Percentiles rank a stretch among this genome's conserved stretches.
phyloP scores from a whole-genome alignment of 202 grass and related monocot genomes.

The Digitaria exilis region DNA sequence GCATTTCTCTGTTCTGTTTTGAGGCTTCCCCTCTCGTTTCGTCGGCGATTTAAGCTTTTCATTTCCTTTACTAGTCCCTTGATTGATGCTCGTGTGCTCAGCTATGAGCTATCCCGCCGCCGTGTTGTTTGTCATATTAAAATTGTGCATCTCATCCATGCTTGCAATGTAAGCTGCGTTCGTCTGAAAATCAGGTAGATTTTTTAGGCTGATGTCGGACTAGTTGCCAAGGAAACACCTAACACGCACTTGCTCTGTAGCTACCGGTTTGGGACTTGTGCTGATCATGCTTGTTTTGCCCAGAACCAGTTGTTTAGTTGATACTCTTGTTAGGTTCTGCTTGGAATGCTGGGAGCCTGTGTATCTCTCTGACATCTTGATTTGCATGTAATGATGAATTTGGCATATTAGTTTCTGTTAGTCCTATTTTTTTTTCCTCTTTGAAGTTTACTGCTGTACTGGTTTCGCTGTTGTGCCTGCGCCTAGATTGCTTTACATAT shows the following conservation, averaged over 20 bases:
- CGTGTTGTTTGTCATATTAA: neutral
- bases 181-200: neutral
- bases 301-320: neutral
- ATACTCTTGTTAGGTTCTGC: neutral
- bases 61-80: neutral
- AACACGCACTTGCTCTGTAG: neutral
- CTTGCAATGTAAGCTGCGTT: neutral
- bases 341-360: no score
- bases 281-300: neutral
- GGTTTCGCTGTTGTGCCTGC: neutral
- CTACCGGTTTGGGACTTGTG: neutral
- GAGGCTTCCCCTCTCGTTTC: neutral
- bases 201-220: neutral
- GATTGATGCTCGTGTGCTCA: neutral
- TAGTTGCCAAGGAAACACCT: neutral
- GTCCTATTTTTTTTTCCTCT: neutral
- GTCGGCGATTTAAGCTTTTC: neutral
- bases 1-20: neutral
- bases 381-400: neutral
- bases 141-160: neutral
- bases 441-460: neutral
- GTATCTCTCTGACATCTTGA: neutral
- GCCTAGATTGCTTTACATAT: no score
- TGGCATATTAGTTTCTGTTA: neutral
- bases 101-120: neutral